These are phyloP conservation scores for Saturnispora halmiae DNA, from an alignment of 805 yeast genomes.

Conservation along the genomic window DNA sequence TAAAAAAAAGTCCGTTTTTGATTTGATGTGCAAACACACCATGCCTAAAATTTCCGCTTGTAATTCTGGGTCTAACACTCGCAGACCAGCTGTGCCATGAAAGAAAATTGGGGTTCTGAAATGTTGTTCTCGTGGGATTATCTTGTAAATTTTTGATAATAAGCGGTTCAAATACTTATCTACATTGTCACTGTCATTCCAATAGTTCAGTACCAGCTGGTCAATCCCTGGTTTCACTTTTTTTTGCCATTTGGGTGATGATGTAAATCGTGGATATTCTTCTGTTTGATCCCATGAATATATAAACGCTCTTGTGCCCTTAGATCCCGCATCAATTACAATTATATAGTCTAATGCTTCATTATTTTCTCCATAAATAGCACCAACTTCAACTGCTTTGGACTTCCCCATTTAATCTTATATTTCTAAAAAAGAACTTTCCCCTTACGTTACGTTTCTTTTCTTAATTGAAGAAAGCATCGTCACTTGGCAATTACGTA, in stretches of 20 bases:
- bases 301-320: slow-evolving; percentile 53
- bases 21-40: slow-evolving; percentile 41
- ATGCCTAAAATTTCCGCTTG: slow-evolving; percentile 34
- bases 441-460: too few species aligned
- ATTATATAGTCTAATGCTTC: slow-evolving; percentile 53
- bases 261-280: too few species aligned
- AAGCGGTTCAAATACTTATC: slow-evolving; percentile 45
- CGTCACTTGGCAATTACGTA: too few species aligned
- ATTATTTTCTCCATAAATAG: slow-evolving; percentile 28
- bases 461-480: too few species aligned
- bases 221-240: slow-evolving; percentile 50
- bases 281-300: slow-evolving; percentile 56
- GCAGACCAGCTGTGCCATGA: slow-evolving; percentile 65
- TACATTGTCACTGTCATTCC: slow-evolving; percentile 37
- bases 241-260: slow-evolving; percentile 37
- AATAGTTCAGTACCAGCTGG: slow-evolving; percentile 51
- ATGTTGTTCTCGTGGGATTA: slow-evolving; percentile 54
- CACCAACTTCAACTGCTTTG: not conserved
- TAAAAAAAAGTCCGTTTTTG: slow-evolving; percentile 41
- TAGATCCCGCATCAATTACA: slow-evolving; percentile 58
- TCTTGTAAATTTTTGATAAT: slow-evolving; percentile 37
- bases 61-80: slow-evolving; percentile 45
- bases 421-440: too few species aligned
- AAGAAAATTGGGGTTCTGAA: slow-evolving; percentile 56
- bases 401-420: not conserved